Evolutionary conservation across 306 rosid species (phyloP), one percentile per base, ranked within the genome.

Genomic region (Prunus mume): DNA sequence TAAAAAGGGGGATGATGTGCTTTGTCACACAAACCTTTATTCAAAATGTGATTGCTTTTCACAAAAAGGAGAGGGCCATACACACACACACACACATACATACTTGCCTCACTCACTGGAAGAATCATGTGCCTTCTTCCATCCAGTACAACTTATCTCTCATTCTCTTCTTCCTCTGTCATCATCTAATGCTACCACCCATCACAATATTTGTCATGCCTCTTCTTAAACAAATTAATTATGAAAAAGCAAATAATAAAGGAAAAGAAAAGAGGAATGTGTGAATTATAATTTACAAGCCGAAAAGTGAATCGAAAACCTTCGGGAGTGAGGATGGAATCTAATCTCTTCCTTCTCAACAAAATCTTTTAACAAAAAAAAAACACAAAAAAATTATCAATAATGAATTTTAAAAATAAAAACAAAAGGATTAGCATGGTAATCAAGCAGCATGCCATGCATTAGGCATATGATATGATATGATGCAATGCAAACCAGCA

Each of bases 301-400:
- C 77, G 27, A 74, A 83, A 71, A 73, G 80, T 6, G 82, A 41
- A 69, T 6, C 9, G 76, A 67, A 89, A 85, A 81, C 79, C 98
- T 87, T 91, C 17, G 60, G 49, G 68, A 78, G 91, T 69, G 90
- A 88, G 96, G 74, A 90, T 92, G 91, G 98, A 88, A 95, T 95
- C 90, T 73, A 15, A 6, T 27, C 64, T 19, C 27, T 28, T 41
- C 9, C 60, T 17, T 6, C 24, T 17, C 30, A 28, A 14, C 57
- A 49, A 41, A 28, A 38, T 34, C 55, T 5, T 5, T 17, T 2
- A 47, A 51, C 71, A 19, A 32, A 50, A 30, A 20, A 19, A 55
- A 81, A 0, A 49, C 55, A 34, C 22, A 77, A 20, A 78, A 38
- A 38, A 1, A 6, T 38, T 38, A 38, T 38, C 43, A 24, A 8